Base-by-base conservation (phyloP, 1,139 yeast species). In the Zygosaccharomyces sapae region DNA sequence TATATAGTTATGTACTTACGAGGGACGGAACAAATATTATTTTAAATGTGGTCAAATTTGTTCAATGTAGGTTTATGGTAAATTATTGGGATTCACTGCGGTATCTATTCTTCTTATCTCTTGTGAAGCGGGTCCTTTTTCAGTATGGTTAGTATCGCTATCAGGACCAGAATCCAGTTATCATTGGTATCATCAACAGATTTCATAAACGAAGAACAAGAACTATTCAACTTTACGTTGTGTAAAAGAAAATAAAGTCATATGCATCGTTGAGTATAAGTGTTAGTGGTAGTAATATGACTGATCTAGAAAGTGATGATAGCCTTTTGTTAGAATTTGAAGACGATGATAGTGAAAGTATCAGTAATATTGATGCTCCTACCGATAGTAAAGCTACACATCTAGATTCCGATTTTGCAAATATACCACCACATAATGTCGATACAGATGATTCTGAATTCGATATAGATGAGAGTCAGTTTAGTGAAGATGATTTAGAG, bases 381-480 rank as follows among this genome's bases (percentile, higher is more conserved):
- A 9, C 19, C 34, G 19, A 13, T 31, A 10, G 19, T 13, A 31
- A 31, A 6, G 41, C 49, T 16, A 40, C 48, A 20, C 41, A 44
- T 27, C 43, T 46, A 24, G 51, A 45, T 27, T 33, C 33, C 3
- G 39, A 22, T n/a, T 31, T 31, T 42, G 44, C 31, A 18, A 41
- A 25, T 39, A 44, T 13, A 3, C 10, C 19, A 22, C 33, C 46
- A 22, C 45, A 27, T n/a, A 47, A 47, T 20, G 13, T 50, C 3
- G 30, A 31, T 19, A 57, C 55, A 40, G 53, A 53, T 35, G 57
- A 50, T 5, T 58, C 62, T 4, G 61, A 55, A 30, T 56, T 58
- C 38, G 62, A 59, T 10, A 45, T 58, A 19, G 69, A 58, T 49
- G 64, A 58, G 40, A 62, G 58, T 3, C 49, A 62, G 20, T 51